Evolutionary conservation across 345 rosid species (phyloP), one percentile per base, ranked within the genome.

Genomic region (Sonneratia alba): DNA sequence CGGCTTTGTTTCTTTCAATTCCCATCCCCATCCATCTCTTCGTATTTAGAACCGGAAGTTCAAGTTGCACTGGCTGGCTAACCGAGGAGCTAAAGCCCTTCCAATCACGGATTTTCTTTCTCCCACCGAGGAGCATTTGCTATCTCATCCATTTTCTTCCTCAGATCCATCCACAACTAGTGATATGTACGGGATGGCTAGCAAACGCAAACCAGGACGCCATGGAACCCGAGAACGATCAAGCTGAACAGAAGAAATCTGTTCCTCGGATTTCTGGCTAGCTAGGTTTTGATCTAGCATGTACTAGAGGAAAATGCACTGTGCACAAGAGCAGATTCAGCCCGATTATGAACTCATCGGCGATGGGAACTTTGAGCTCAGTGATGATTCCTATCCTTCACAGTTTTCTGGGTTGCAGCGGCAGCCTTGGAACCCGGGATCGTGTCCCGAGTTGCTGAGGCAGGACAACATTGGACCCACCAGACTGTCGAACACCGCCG

Each of bases 281-380:
- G 43, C 43, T 12, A n/a, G n/a, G n/a, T 36, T 69, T 37, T 4
- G 51, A 38, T 22, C 71, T 67, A 70, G 66, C 74, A 85, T 86
- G 93, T 85, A 82, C 74, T 56, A 80, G 38, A 76, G 75, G 59
- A 80, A 79, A 68, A 76, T 81, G 10, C 18, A 53, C 21, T 75
- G 51, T 57, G 61, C 59, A 77, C 85, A 76, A 55, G 83, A 81
- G 32, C 47, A 22, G 37, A 21, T 79, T 72, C 79, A 68, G n/a
- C 74, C 69, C n/a, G 80, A 72, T 67, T 76, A 76, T 68, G 81
- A 80, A 51, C 18, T 79, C 48, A 62, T 15, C 10, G 66, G 70
- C 64, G 81, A 77, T 48, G 71, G 73, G 64, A 72, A 75, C 67
- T 65, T 80, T 9, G 76, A 77, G 57, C 75, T 68, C 24, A 53